Conservation (phyloP, 352 stramenopile genomes). For the Globisporangium paroecandrum region DNA sequence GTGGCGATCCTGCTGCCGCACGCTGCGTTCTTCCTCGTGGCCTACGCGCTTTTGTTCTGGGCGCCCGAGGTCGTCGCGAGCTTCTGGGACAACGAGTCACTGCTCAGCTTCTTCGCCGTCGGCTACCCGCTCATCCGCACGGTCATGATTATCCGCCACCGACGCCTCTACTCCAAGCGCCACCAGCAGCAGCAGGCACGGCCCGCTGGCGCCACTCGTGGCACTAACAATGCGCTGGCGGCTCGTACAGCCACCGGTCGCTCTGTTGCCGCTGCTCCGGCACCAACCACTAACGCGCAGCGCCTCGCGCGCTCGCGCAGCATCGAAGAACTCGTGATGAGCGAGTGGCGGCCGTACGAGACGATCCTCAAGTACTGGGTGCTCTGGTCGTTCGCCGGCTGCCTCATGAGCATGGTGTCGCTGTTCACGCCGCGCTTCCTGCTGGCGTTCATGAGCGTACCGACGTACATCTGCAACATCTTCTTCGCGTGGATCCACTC, state of each 20-base stretch:
- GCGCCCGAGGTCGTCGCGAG: slow-evolving; percentile 41
- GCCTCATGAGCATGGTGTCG: slow-evolving; percentile 43
- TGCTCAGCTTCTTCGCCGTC: slow-evolving; percentile 57
- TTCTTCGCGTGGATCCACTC: slow-evolving; percentile 82
- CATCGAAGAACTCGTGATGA: slow-evolving; percentile 23
- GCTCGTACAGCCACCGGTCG: neutral
- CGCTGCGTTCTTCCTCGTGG: slow-evolving; percentile 50
- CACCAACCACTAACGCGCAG: neutral
- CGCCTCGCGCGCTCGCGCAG: slow-evolving; percentile 12
- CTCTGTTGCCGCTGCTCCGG: neutral
- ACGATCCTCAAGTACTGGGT: slow-evolving; percentile 85
- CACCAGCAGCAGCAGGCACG: neutral
- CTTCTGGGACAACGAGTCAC: slow-evolving; percentile 50
- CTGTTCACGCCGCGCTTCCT: slow-evolving; percentile 71
- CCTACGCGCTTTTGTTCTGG: slow-evolving; percentile 59
- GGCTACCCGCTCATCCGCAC: slow-evolving; percentile 70
- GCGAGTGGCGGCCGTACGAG: slow-evolving; percentile 69
- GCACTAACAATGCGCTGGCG: slow-evolving; percentile 10
- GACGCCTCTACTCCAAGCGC: slow-evolving; percentile 39
- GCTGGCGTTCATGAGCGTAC: slow-evolving; percentile 41
- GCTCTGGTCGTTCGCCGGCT: slow-evolving; percentile 63
- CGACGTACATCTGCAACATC: slow-evolving; percentile 63
- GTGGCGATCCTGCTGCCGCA: slow-evolving; percentile 67
- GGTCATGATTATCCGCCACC: slow-evolving; percentile 55
- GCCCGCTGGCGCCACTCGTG: neutral